Conservation (phyloP, 495 filamentous ascomycete genomes). For the Pseudomonodictys pantanalensis region DNA sequence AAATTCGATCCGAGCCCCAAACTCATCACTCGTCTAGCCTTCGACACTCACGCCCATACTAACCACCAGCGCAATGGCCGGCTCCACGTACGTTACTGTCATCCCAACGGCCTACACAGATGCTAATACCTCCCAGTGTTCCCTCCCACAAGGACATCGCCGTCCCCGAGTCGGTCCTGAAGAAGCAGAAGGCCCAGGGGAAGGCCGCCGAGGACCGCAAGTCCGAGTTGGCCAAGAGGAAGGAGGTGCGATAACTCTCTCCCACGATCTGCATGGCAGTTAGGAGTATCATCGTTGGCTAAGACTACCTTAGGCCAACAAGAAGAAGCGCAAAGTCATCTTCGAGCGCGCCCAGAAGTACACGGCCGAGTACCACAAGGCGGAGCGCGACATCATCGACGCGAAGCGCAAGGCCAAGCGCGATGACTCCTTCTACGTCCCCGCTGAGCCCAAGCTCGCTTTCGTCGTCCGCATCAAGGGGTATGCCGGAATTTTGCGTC, state of each 20-base stretch:
- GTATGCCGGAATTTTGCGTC: too few relatives aligned
- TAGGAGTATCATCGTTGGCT: slow-evolving; percentile 37
- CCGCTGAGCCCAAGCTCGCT: slow-evolving; percentile 91
- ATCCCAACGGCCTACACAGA: too few relatives aligned
- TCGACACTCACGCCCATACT: neutral
- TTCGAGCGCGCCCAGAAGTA: slow-evolving; percentile 99
- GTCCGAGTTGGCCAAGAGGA: slow-evolving; percentile 77
- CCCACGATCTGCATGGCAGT: slow-evolving; percentile 35
- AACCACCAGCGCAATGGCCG: slow-evolving; percentile 21
- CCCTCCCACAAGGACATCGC: slow-evolving; percentile 18
- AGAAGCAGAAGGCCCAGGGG: slow-evolving; percentile 99
- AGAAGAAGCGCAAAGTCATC: slow-evolving; percentile 94
- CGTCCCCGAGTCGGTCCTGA: slow-evolving; percentile 28
- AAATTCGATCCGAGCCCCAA: neutral
- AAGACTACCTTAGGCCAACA: slow-evolving; percentile 67
- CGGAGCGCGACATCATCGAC: slow-evolving; percentile 97
- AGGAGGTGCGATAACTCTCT: slow-evolving; percentile 61
- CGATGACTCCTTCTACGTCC: slow-evolving; percentile 89
- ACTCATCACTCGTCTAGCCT: neutral
- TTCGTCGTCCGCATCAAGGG: slow-evolving; percentile 99
- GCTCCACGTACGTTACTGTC: slow-evolving; percentile 11
- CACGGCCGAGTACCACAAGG: slow-evolving; percentile 97
- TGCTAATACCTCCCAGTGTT: slow-evolving; percentile 13
- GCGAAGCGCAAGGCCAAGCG: slow-evolving; percentile 83
- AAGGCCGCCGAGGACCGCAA: slow-evolving; percentile 83